phyloP scores from a whole-genome alignment of 108 stramenopile species.

The Mayamaea pseudoterrestris region DNA sequence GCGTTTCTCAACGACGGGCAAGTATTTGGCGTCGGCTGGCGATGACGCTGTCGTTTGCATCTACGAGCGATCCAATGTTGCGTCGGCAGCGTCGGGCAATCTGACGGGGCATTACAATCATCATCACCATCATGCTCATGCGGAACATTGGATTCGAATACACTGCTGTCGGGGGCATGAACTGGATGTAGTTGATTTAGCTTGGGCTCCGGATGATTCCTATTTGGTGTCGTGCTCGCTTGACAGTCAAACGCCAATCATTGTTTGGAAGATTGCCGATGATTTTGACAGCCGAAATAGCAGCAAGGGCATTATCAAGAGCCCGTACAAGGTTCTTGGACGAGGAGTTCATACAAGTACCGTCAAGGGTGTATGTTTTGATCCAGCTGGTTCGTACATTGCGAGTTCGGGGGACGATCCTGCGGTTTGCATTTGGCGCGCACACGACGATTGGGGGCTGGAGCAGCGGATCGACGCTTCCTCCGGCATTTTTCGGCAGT shows the following conservation, averaged over 20 bases:
- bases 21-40: conserved; percentile 70
- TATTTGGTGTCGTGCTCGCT: conserved; percentile 77
- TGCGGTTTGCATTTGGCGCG: conserved; percentile 76
- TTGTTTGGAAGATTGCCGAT: conserved; percentile 75
- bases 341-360: conserved; percentile 59
- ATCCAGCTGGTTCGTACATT: conserved; percentile 77
- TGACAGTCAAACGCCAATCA: conserved; percentile 71
- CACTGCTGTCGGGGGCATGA: conserved; percentile 75
- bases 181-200: conserved; percentile 79
- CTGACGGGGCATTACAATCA: conserved; percentile 8
- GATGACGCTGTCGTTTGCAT: conserved; percentile 77
- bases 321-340: conserved; percentile 71
- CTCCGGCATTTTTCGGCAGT: conserved; percentile 59
- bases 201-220: conserved; percentile 85
- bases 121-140: conserved; percentile 5
- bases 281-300: conserved; percentile 11
- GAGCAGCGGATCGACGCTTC: conserved; percentile 59
- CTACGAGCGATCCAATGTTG: conserved; percentile 24
- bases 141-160: conserved; percentile 78
- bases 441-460: conserved; percentile 82
- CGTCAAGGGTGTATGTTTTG: conserved; percentile 82
- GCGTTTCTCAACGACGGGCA: conserved; percentile 59
- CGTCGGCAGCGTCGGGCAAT: conserved; percentile 24
- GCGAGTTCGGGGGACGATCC: conserved; percentile 79
- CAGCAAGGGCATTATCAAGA: conserved; percentile 23